Evolutionary conservation across 1,139 yeast species (phyloP).

Genomic region (Taphrina flavorubra): DNA sequence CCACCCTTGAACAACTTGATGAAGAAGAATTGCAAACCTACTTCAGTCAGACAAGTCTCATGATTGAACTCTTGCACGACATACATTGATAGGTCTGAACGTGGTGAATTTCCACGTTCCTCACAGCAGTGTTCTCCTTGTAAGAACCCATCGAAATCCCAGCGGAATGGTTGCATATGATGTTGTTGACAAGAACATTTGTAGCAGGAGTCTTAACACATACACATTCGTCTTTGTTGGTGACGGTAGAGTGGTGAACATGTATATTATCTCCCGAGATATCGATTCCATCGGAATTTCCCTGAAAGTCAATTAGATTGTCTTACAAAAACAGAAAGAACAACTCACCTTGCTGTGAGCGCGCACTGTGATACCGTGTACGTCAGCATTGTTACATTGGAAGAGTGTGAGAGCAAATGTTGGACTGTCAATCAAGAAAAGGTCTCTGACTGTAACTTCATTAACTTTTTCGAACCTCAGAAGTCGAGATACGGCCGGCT

Average conservation of each 20-base stretch:
- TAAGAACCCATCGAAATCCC: constrained; percentile 19
- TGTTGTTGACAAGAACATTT: constrained; percentile 9
- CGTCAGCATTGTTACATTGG: neutral
- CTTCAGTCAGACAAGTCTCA: neutral
- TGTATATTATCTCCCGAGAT: constrained; percentile 24
- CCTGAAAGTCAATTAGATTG: neutral
- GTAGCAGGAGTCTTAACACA: constrained; percentile 12
- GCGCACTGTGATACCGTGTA: constrained; percentile 10
- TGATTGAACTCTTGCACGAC: neutral
- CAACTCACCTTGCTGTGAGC: constrained; percentile 4
- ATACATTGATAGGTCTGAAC: constrained; percentile 24
- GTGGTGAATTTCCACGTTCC: constrained; percentile 5
- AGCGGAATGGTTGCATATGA: constrained; percentile 13
- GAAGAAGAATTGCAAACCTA: constrained; percentile 6
- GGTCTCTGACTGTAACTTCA: constrained; percentile 7
- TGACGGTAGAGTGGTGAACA: constrained; percentile 6
- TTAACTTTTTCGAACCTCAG: constrained; percentile 5
- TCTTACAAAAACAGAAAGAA: neutral
- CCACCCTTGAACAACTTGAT: constrained; percentile 5
- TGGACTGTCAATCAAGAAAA: constrained; percentile 21
- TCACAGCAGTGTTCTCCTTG: neutral
- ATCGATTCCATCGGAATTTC: constrained; percentile 11
- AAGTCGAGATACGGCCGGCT: constrained; percentile 2
- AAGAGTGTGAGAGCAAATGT: constrained; percentile 2
- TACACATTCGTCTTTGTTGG: constrained; percentile 25